These are phyloP conservation scores for Kurtzmaniella quercitrusa DNA, from an alignment of 1,139 yeast species.

Conservation along the genomic window DNA sequence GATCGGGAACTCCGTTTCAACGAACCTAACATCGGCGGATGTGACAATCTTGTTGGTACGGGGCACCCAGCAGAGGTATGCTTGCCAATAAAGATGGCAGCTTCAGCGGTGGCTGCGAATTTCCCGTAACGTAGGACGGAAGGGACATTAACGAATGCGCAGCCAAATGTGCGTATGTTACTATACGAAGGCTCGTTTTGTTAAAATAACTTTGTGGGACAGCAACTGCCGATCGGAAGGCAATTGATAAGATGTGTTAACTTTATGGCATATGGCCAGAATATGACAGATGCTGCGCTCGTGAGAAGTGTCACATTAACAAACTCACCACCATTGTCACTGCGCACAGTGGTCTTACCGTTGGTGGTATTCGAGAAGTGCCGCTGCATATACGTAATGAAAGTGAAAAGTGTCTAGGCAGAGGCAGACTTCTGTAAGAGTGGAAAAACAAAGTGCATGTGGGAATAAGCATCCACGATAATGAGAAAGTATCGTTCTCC, in stretches of 20 bases:
- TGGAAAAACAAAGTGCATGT: background rate
- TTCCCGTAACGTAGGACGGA: background rate
- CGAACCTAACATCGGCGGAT: background rate
- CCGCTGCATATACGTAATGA: background rate
- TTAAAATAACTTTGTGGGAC: background rate
- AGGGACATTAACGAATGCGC: background rate
- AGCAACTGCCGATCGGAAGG: background rate
- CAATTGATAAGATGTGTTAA: background rate
- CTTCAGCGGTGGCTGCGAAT: background rate
- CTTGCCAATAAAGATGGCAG: background rate
- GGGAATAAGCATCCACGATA: background rate
- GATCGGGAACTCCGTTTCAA: background rate
- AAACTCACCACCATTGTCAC: constrained; percentile 5
- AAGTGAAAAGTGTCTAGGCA: background rate
- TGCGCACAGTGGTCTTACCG: background rate
- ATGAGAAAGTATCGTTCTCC: background rate
- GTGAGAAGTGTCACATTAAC: background rate
- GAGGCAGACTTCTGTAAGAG: background rate
- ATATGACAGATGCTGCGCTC: background rate
- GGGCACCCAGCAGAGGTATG: background rate
- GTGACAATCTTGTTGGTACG: background rate
- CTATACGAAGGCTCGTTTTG: too few species aligned
- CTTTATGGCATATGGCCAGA: background rate
- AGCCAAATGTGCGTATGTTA: too few species aligned
- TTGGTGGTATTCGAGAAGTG: background rate